Conservation (phyloP, 176 grass and related monocot genomes). For the Puya raimondii region DNA sequence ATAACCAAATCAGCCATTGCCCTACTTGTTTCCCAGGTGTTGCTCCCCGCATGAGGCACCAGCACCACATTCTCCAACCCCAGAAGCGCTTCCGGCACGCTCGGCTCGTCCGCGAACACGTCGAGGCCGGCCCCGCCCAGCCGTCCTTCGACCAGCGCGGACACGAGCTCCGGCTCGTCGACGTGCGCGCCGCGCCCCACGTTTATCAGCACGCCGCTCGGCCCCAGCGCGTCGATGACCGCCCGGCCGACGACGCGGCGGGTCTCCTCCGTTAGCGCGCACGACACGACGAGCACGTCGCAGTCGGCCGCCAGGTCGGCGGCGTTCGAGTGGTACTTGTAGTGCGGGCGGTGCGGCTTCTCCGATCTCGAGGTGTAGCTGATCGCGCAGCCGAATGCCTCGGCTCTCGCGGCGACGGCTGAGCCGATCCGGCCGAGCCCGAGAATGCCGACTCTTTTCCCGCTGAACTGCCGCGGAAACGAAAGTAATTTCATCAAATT, state of each 20-base stretch:
- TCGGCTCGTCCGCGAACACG: slow-evolving; percentile 81
- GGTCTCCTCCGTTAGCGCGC: slow-evolving; percentile 57
- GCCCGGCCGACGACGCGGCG: slow-evolving; percentile 67
- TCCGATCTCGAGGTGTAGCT: slow-evolving; percentile 60
- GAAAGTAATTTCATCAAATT: neutral
- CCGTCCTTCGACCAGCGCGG: slow-evolving; percentile 49
- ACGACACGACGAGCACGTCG: slow-evolving; percentile 61
- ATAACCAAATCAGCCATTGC: slow-evolving; percentile 80
- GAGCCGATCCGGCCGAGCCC: slow-evolving; percentile 80
- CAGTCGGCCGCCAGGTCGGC: slow-evolving; percentile 57
- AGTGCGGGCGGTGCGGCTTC: slow-evolving; percentile 39
- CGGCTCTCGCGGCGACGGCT: slow-evolving; percentile 48
- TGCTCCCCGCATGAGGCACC: slow-evolving; percentile 69
- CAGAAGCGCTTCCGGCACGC: slow-evolving; percentile 50
- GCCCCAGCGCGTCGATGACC: slow-evolving; percentile 66
- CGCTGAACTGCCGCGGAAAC: slow-evolving; percentile 62
- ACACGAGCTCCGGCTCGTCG: slow-evolving; percentile 63
- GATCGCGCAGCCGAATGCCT: slow-evolving; percentile 66
- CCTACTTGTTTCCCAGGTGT: slow-evolving; percentile 43
- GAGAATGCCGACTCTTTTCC: slow-evolving; percentile 81
- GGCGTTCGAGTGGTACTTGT: slow-evolving; percentile 47
- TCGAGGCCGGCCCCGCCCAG: slow-evolving; percentile 71
- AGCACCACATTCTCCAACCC: slow-evolving; percentile 67
- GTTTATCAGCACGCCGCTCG: slow-evolving; percentile 74
- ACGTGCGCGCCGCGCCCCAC: slow-evolving; percentile 72